phyloP scores from a whole-genome alignment of 352 stramenopile genomes.

The Globisporangium carolinianum region DNA sequence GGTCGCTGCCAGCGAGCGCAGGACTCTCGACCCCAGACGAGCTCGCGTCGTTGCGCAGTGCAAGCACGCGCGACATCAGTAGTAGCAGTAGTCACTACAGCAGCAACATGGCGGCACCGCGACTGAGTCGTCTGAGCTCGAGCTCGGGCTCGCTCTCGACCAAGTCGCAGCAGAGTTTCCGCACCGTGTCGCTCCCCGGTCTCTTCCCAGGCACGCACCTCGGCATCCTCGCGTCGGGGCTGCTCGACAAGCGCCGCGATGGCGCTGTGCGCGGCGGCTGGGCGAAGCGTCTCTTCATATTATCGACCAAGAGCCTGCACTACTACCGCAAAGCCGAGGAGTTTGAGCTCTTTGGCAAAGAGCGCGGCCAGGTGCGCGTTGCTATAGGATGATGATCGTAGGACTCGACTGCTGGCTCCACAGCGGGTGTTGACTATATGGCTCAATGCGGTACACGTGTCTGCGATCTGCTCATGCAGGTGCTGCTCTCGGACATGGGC shows the following conservation, averaged over 20 bases:
- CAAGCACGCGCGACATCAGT: not conserved
- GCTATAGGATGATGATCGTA: not conserved
- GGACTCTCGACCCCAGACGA: slow-evolving; percentile 13
- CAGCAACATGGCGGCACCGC: slow-evolving; percentile 5
- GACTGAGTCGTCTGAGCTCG: slow-evolving; percentile 57
- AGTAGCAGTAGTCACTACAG: slow-evolving; percentile 18
- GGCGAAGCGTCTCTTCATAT: slow-evolving; percentile 74
- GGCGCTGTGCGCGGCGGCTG: slow-evolving; percentile 76
- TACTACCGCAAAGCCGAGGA: slow-evolving; percentile 85
- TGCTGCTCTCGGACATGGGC: slow-evolving; percentile 59
- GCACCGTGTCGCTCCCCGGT: slow-evolving; percentile 62
- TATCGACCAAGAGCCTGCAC: slow-evolving; percentile 73
- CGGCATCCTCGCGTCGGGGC: slow-evolving; percentile 65
- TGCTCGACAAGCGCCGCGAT: slow-evolving; percentile 79
- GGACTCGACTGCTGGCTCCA: too few species aligned
- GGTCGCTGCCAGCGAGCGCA: slow-evolving; percentile 18
- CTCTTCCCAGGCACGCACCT: slow-evolving; percentile 67
- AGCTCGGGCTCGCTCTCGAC: slow-evolving; percentile 41
- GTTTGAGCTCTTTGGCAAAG: slow-evolving; percentile 76
- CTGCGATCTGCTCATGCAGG: slow-evolving; percentile 1
- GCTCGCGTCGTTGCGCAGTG: slow-evolving; percentile 1
- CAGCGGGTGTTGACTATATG: too few species aligned
- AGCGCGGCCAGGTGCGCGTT: slow-evolving; percentile 49
- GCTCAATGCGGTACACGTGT: not conserved
- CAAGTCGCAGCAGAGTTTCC: slow-evolving; percentile 55